Evolutionary conservation across 805 yeast species (phyloP).

Genomic region (Naumovozyma castellii): DNA sequence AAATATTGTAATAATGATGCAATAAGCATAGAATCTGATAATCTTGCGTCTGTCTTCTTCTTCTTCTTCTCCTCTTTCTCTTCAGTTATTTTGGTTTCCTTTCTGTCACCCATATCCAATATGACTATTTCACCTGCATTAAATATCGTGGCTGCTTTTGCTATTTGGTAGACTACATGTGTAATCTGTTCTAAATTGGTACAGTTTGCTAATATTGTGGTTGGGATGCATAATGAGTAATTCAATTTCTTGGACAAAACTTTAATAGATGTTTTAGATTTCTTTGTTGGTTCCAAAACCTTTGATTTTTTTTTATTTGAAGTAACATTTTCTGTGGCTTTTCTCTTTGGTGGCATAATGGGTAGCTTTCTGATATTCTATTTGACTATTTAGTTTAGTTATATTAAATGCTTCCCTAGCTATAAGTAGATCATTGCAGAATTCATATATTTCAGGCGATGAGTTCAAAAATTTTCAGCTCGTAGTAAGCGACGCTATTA

Average conservation of each 20-base stretch:
- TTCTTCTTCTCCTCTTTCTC: conserved; percentile 5
- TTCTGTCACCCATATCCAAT: conserved; percentile 41
- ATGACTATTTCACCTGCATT: conserved; percentile 68
- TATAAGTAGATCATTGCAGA: background rate
- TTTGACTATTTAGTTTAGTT: too few species aligned
- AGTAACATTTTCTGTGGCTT: background rate
- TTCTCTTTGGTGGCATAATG: conserved; percentile 1
- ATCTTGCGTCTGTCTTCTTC: conserved; percentile 7
- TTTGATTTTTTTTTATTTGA: background rate
- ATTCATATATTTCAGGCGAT: background rate
- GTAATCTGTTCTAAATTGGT: conserved; percentile 66
- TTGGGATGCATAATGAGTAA: conserved; percentile 64
- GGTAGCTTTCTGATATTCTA: too few species aligned
- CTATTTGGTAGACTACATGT: conserved; percentile 63
- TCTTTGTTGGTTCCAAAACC: conserved; percentile 2
- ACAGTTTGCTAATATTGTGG: conserved; percentile 54
- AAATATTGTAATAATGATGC: conserved; percentile 70
- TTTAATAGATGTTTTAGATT: conserved; percentile 14
- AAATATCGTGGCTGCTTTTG: conserved; percentile 61
- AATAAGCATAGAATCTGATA: conserved; percentile 40
- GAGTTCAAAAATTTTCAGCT: background rate
- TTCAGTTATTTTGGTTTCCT: conserved; percentile 10
- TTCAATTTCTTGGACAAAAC: conserved; percentile 21
- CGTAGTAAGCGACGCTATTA: background rate
- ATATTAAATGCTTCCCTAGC: too few species aligned